phyloP scores from a whole-genome alignment of 192 early-diverging fungal genomes.

The Rhizophlyctis rosea region DNA sequence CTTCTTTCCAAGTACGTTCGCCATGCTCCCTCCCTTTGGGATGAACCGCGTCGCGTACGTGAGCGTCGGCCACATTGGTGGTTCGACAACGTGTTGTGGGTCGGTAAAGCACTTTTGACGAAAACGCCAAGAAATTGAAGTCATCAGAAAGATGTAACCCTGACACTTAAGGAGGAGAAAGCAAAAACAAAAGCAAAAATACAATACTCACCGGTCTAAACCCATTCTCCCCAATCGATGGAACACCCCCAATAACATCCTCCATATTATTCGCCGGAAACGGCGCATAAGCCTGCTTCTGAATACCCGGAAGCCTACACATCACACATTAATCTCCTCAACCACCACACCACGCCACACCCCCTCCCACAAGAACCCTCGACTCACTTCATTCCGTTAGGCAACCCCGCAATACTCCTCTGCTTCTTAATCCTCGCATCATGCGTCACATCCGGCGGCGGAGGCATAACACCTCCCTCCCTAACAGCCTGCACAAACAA shows the following conservation, averaged over 20 bases:
- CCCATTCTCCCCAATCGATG: constrained; percentile 6
- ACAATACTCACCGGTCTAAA: background rate
- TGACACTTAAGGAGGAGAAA: too few relatives aligned
- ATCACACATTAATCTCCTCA: background rate
- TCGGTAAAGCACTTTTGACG: too few relatives aligned
- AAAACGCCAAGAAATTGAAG: too few relatives aligned
- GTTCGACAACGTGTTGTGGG: too few relatives aligned
- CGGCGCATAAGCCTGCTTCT: background rate
- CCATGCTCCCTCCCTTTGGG: too few relatives aligned
- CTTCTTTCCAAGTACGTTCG: too few relatives aligned
- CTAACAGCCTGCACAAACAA: background rate
- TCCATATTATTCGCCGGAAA: background rate
- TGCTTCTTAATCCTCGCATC: background rate
- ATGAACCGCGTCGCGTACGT: too few relatives aligned
- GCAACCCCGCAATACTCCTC: background rate
- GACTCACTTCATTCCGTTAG: background rate
- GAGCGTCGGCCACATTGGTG: too few relatives aligned
- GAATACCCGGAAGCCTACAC: background rate
- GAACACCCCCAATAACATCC: constrained; percentile 9
- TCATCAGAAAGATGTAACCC: too few relatives aligned
- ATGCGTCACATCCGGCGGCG: background rate
- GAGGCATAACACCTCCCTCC: background rate
- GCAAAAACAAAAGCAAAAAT: too few relatives aligned
- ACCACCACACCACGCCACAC: too few relatives aligned
- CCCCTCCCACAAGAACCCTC: background rate